phyloP scores from a whole-genome alignment of 352 stramenopile genomes.

The Globisporangium camurandrum region DNA sequence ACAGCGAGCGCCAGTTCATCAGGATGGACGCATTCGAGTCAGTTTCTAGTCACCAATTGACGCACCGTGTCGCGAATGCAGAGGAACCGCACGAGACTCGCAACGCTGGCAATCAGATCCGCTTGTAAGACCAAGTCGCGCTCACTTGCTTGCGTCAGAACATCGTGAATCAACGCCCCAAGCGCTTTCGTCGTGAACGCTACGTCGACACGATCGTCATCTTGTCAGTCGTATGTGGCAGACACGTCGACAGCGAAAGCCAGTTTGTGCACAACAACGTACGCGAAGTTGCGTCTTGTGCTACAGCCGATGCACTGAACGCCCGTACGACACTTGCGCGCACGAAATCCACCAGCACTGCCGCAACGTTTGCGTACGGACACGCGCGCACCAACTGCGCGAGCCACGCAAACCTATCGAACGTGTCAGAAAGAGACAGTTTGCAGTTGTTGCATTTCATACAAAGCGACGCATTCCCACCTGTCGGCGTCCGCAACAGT shows the following conservation, averaged over 20 bases:
- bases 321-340: constrained; percentile 30
- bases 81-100: constrained; percentile 60
- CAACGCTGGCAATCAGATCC: constrained; percentile 55
- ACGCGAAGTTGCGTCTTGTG: constrained; percentile 21
- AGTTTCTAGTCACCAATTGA: background rate
- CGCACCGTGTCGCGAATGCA: constrained; percentile 54
- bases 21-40: background rate
- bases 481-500: constrained; percentile 25
- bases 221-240: background rate
- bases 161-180: constrained; percentile 20
- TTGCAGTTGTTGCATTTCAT: background rate
- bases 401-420: constrained; percentile 15
- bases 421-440: background rate
- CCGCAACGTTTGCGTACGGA: constrained; percentile 64
- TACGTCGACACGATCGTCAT: background rate
- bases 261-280: constrained; percentile 5
- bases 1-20: background rate
- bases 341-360: constrained; percentile 55
- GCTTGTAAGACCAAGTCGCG: constrained; percentile 51
- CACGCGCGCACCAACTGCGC: constrained; percentile 36
- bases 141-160: constrained; percentile 35
- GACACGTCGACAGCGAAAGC: background rate
- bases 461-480: constrained; percentile 12
- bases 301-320: no score
- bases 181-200: constrained; percentile 14